Base-by-base conservation (phyloP, 129 eudicot genomes). In the Cynara cardunculus region DNA sequence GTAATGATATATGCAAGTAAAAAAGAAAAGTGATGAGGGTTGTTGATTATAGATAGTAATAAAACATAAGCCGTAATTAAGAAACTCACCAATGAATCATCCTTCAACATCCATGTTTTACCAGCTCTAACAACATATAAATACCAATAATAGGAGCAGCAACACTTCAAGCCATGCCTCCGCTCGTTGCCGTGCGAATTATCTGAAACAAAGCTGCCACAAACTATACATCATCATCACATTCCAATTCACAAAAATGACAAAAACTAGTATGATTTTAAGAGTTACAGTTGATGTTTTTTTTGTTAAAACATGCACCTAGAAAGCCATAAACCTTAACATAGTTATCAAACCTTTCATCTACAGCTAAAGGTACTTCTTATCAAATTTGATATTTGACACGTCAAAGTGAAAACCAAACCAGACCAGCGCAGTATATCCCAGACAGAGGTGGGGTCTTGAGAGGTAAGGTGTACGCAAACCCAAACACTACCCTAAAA, bases 81-180 rank as follows among this genome's bases (percentile, higher is more conserved):
- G 62, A 49, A 16, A 49, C 22, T 49, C 7, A 4, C 62, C 62
- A 14, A 49, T 49, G n/a, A 49, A 49, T 49, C 44, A 37, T 37
- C 46, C 46, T 34, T 6, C 44, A 39, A 73, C 37, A 73, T 46
- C 18, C 44, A n/a, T 5, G 27, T 59, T 59, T 28, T 74, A 74
- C 35, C 3, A n/a, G n/a, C 56, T 46, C 24, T 49, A 25, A 74
- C 78, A 25, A 74, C 78, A 75, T 25, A 56, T 67, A 53, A 75
- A 59, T 18, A 49, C 62, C 22, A 49, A 49, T 49, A 49, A 49
- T 16, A 16, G 62, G 21, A 46, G 7, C n/a, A 49, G 21, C 21
- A 49, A 34, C 25, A 34, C 56, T 34, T 82, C 72, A 86, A 44
- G 89, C 86, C 84, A 86, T 82, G 81, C 89, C 89, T 82, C 89